These are phyloP conservation scores for Trypanosoma lewisi DNA, from an alignment of 208 protist genomes.

Conservation along the genomic window DNA sequence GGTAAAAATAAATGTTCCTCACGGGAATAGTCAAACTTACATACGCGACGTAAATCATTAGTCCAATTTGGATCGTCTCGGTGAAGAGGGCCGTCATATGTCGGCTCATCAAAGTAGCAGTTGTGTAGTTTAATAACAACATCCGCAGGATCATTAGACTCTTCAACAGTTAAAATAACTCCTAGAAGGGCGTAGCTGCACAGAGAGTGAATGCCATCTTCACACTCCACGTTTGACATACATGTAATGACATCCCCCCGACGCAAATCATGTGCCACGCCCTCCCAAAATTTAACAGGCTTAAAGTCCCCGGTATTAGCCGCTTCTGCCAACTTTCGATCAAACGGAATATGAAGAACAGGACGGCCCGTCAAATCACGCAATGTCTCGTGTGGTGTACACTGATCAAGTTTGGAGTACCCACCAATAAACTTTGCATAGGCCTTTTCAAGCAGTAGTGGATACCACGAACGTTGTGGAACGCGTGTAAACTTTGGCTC, in stretches of 20 bases:
- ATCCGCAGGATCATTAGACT: slow-evolving; percentile 41
- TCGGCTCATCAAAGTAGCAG: slow-evolving; percentile 63
- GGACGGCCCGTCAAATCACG: slow-evolving; percentile 85
- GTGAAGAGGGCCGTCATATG: slow-evolving; percentile 49
- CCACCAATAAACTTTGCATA: slow-evolving; percentile 91
- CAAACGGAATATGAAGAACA: slow-evolving; percentile 73
- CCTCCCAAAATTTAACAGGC: slow-evolving; percentile 65
- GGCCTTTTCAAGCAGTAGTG: slow-evolving; percentile 88
- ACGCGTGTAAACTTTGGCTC: slow-evolving; percentile 67
- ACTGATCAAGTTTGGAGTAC: slow-evolving; percentile 77
- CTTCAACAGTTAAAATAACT: slow-evolving; percentile 27
- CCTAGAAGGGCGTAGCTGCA: slow-evolving; percentile 77
- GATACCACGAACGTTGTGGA: slow-evolving; percentile 61
- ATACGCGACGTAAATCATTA: slow-evolving; percentile 38
- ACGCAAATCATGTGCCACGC: slow-evolving; percentile 51
- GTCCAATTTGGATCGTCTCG: slow-evolving; percentile 50
- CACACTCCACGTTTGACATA: slow-evolving; percentile 51
- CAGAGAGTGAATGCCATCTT: slow-evolving; percentile 73
- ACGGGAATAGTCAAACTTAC: slow-evolving; percentile 43
- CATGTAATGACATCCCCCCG: slow-evolving; percentile 76
- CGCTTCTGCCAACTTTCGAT: slow-evolving; percentile 65
- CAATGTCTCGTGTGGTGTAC: slow-evolving; percentile 84
- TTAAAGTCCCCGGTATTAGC: slow-evolving; percentile 64
- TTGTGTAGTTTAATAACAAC: slow-evolving; percentile 76
- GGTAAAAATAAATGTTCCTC: slow-evolving; percentile 58